Percentiles rank a stretch among this genome's conserved stretches.
These are phyloP conservation scores for Dionaea muscipula DNA, from an alignment of 179 eudicot species.

Conservation along the genomic window DNA sequence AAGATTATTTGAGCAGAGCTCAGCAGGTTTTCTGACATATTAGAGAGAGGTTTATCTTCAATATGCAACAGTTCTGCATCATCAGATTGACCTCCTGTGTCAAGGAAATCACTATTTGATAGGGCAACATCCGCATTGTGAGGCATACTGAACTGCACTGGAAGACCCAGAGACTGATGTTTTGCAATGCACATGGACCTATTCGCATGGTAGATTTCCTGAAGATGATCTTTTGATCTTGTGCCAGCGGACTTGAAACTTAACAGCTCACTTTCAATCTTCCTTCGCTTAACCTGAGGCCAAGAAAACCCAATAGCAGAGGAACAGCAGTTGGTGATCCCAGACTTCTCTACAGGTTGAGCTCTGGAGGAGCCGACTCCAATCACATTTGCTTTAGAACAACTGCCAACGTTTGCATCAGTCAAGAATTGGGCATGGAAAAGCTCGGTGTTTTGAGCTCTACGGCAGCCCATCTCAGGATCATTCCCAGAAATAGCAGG, in stretches of 20 bases:
- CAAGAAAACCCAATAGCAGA: conserved; percentile 32
- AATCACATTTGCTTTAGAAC: conserved; percentile 8
- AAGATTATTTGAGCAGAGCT: conserved; percentile 12
- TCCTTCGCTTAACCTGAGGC: conserved; percentile 39
- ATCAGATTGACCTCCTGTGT: conserved; percentile 12
- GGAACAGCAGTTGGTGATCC: too few relatives aligned
- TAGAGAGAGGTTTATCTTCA: conserved; percentile 16
- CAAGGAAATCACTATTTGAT: conserved; percentile 10
- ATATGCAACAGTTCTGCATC: conserved; percentile 10
- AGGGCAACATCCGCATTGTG: too few relatives aligned
- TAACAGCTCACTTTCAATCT: conserved; percentile 19
- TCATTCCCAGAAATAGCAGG: neutral
- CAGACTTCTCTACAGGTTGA: too few relatives aligned
- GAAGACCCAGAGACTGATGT: too few relatives aligned
- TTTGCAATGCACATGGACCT: too few relatives aligned
- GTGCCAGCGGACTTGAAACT: too few relatives aligned
- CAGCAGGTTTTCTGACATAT: conserved; percentile 11
- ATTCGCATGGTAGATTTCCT: too few relatives aligned
- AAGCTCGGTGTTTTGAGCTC: neutral
- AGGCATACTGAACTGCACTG: too few relatives aligned
- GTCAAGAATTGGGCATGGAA: conserved; percentile 8
- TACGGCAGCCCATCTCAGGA: neutral
- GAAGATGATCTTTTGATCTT: too few relatives aligned
- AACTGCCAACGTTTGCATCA: conserved; percentile 10
- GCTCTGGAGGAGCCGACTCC: too few relatives aligned